Evolutionary conservation across 345 rosid genomes (phyloP), one percentile per base, ranked within the genome.

Genomic region (Garcia nutans): DNA sequence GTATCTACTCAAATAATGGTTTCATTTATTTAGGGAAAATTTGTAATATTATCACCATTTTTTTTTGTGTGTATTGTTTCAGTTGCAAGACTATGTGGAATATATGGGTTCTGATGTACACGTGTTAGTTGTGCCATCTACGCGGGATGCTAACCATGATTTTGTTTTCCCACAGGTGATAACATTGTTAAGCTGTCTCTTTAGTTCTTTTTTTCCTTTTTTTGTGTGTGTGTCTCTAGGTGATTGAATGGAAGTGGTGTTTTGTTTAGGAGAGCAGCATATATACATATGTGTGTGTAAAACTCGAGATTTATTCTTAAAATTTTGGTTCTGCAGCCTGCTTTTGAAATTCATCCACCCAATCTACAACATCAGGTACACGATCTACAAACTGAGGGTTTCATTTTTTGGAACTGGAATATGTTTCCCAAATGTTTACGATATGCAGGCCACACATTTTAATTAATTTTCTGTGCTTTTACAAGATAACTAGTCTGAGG

Each of bases 151-250:
- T 73, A 86, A 89, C 87, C 98, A 96, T 80, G 97, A 92, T 80
- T 88, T 87, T 67, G 89, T 96, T 83, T 96, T 90, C 87, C 99
- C 98, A 70, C 99, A 95, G 99, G 98, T 94, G 72, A 86, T 65
- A 16, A 31, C 37, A 24, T 4, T 45, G 41, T 41, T 52, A 13
- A n/a, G 37, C 0, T 58, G 58, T 54, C 15, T 12, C 26, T 24
- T 31, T 57, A 17, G 10, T 23, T 15, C 9, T 6, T 10, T 15
- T 10, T 41, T 52, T 45, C 3, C 31, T 23, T 10, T 33, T 52
- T 66, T 49, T 26, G 24, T 1, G 2, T 74, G 52, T 33, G 41
- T 33, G 41, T 37, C 6, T 37, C 6, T 37, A 6, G 6, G 41
- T 33, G 41, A 10, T 31, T 64, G 62, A 37, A 6, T 52, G n/a